Evolutionary conservation across 139 green algal species (phyloP).

Genomic region (Micractinium sp.): DNA sequence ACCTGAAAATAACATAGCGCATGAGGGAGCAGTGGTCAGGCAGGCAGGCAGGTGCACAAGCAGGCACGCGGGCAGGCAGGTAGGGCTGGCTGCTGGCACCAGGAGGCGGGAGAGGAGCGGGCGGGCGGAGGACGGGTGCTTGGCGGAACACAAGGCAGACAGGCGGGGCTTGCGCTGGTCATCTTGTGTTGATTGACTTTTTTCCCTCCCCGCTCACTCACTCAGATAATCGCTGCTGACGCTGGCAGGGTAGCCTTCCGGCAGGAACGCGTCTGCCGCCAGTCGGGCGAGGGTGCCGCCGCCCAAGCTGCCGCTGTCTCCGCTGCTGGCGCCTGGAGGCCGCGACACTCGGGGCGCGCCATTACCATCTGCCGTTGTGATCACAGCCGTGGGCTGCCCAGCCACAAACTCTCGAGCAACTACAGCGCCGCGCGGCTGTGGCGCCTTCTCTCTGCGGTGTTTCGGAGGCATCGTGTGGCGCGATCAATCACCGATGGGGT

Average conservation of each 20-base stretch:
- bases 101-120: not conserved
- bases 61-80: not conserved
- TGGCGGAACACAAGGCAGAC: not conserved
- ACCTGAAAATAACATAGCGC: not conserved
- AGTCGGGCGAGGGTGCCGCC: not conserved
- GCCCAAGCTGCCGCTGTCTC: not conserved
- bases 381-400: not conserved
- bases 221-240: conserved; percentile 66
- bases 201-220: not conserved
- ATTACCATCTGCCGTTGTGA: not conserved
- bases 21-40: not conserved
- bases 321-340: not conserved
- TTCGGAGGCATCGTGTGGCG: too few relatives aligned
- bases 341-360: not conserved
- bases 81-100: not conserved
- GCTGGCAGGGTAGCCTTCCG: conserved; percentile 59
- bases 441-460: too few relatives aligned
- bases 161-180: too few relatives aligned
- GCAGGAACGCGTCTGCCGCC: conserved; percentile 57
- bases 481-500: too few relatives aligned
- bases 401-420: not conserved
- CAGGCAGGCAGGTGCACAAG: not conserved
- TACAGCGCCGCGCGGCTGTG: not conserved
- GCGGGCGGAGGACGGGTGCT: not conserved
- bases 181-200: too few relatives aligned